Base-by-base conservation (phyloP, 805 yeast species). In the Pichia nakasei region DNA sequence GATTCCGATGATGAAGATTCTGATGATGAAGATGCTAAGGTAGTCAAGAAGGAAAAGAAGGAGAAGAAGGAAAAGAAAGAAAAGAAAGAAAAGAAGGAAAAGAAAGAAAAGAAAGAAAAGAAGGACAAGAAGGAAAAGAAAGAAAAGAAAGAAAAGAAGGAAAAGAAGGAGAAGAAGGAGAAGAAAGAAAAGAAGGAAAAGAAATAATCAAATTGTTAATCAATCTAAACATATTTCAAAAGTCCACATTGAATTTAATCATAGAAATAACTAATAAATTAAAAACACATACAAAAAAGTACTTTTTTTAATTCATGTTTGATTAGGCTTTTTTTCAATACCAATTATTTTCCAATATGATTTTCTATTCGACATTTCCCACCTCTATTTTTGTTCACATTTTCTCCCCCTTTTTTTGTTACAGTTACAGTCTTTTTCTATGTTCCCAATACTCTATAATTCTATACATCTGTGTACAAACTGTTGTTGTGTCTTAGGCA, bases 51-150 rank as follows among this genome's bases (percentile, higher is more conserved):
- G 35, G 48, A 47, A 37, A 45, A 49, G 47, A 49, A 55, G 35
- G 52, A 48, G 22, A 50, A 54, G 46, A 54, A 51, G 40, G 49
- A 50, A 32, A 50, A 51, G 49, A 51, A 47, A 46, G 46, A 42
- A 27, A 53, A 54, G 55, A 52, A 58, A 46, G 55, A 56, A 42
- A 52, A 52, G 37, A 44, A 41, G 22, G 42, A 39, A 43, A 47
- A 51, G 49, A 56, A 55, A 38, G 56, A 56, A 43, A 60, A 64
- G 53, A 53, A 61, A 40, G 57, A 62, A 40, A 60, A 62, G 53
- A 54, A 59, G 27, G 54, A 59, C 45, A 56, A 64, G 52, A 53
- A 61, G 35, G 59, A 60, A 42, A 58, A 64, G 52, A 49, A 59
- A 41, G 58, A 60, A 13, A 49, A 53, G 55, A 49, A 55, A 41